Percentiles rank a stretch among this genome's conserved stretches.
phyloP scores from a whole-genome alignment of 1,284 basidiomycete species.

The Ustilago xerochloae region DNA sequence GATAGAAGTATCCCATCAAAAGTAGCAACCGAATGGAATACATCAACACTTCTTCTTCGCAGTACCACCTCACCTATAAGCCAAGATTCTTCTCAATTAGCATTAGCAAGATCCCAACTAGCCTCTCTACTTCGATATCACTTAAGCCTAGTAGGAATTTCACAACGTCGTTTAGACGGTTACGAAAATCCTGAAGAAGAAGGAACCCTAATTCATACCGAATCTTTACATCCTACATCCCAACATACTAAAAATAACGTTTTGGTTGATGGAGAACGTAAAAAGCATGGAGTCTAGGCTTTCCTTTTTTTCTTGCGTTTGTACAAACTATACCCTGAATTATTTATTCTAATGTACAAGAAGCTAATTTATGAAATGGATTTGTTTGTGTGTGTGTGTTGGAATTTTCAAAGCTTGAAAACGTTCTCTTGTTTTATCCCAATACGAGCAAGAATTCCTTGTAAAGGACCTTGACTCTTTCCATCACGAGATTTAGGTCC shows the following conservation, averaged over 20 bases:
- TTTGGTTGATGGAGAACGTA: slow-evolving; percentile 30
- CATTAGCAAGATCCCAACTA: slow-evolving; percentile 37
- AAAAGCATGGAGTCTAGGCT: slow-evolving; percentile 27
- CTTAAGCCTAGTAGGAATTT: slow-evolving; percentile 17
- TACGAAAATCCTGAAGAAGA: slow-evolving; percentile 21
- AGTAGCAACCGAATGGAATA: slow-evolving; percentile 33
- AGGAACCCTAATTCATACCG: slow-evolving; percentile 18
- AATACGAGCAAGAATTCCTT: slow-evolving; percentile 28
- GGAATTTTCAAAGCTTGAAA: slow-evolving; percentile 35
- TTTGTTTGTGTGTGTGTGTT: too few relatives aligned
- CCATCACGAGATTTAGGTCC: slow-evolving; percentile 44
- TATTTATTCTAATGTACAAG: background rate
- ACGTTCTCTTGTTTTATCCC: slow-evolving; percentile 36
- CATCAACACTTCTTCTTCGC: slow-evolving; percentile 8
- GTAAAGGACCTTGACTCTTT: slow-evolving; percentile 33
- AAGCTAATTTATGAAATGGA: background rate
- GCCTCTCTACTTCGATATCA: slow-evolving; percentile 30
- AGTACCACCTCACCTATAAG: background rate
- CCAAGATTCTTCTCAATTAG: background rate
- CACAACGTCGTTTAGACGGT: slow-evolving; percentile 22
- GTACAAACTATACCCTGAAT: slow-evolving; percentile 1
- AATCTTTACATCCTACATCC: slow-evolving; percentile 18
- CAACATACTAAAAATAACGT: slow-evolving; percentile 30
- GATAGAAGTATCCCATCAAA: slow-evolving; percentile 20
- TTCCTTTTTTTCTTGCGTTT: background rate